Base-by-base conservation (phyloP, 768 basidiomycete genomes). In the Hericium alpestre region DNA sequence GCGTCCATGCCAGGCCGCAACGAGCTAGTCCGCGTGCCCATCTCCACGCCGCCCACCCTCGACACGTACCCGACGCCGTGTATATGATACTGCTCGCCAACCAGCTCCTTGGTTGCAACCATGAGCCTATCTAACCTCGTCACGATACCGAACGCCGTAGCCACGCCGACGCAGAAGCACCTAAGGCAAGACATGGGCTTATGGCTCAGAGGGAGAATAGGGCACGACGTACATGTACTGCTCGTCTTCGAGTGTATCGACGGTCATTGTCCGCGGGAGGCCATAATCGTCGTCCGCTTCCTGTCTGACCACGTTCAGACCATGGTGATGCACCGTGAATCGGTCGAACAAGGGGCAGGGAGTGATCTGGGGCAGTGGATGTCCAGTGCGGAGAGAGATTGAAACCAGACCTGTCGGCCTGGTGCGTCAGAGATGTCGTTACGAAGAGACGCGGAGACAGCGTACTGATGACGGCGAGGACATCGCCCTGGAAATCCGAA, bases 71-170 rank as follows among this genome's bases (percentile, higher is more conserved):
- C 83, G 15, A 87, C 69, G 0, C 87, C 87, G 57, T 84, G 79
- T n/a, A 92, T 87, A 65, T 91, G 86, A 66, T 86, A 90, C 62
- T 88, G 86, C 66, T 93, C 90, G 1, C 90, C 90, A 1, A 93
- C 87, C 48, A 93, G 73, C 68, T 92, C 88, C 66, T 93, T 93
- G 15, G 82, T 80, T 2, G 88, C 87, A 2, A 90, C 65, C 82
- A 93, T 88, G 57, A 93, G 69, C 53, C 80, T 73, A 65, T 93
- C 91, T 12, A 93, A 71, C 10, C 87, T 78, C 6, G 78, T 78
- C n/a, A 93, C 72, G 41, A 93, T 79, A 0, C 78, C 76, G 61
- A 79, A 87, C 0, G 84, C 74, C 0, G 83, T 86, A 1, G 87
- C 79, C 20, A 87, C 81, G 8, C 85, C 87, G 10, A 88, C 87